Conservation (phyloP, 495 filamentous ascomycete genomes). For the Lophium mytilinum region DNA sequence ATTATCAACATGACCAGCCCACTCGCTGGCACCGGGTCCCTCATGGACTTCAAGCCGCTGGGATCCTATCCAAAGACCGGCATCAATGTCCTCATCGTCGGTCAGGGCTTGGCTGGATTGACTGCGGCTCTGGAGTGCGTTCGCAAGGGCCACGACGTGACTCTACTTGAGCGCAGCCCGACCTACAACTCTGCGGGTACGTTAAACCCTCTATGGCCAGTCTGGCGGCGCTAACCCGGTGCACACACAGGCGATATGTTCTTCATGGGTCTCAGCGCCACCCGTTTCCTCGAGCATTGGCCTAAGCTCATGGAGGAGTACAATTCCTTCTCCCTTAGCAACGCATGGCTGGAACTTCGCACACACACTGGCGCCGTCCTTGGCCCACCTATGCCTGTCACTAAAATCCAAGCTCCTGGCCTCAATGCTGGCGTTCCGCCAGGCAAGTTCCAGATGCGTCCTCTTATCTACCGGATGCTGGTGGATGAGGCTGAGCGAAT, state of each 20-base stretch:
- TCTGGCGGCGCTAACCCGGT: too few relatives aligned
- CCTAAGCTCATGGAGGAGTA: slow-evolving; percentile 45
- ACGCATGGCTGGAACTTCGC: slow-evolving; percentile 44
- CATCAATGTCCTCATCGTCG: slow-evolving; percentile 55
- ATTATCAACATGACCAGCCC: too few relatives aligned
- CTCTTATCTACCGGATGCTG: slow-evolving; percentile 50
- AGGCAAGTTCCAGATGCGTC: slow-evolving; percentile 39
- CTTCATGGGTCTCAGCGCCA: slow-evolving; percentile 41
- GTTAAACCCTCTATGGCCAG: not conserved
- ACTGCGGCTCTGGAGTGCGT: slow-evolving; percentile 55
- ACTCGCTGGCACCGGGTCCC: too few relatives aligned
- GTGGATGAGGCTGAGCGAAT: slow-evolving; percentile 42
- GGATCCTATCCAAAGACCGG: slow-evolving; percentile 35
- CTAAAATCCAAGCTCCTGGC: slow-evolving; percentile 29
- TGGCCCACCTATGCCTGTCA: slow-evolving; percentile 21
- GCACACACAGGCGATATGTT: slow-evolving; percentile 46
- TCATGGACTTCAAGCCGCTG: slow-evolving; percentile 24
- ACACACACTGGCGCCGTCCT: slow-evolving; percentile 45
- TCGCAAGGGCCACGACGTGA: slow-evolving; percentile 55
- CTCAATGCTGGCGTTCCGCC: slow-evolving; percentile 35
- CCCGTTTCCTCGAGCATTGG: slow-evolving; percentile 48
- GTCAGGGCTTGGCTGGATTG: slow-evolving; percentile 52
- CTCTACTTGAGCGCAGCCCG: slow-evolving; percentile 42
- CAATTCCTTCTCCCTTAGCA: slow-evolving; percentile 36
- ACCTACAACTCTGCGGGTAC: slow-evolving; percentile 27